Conservation (phyloP, 2,329 filamentous ascomycete genomes). For the Ophiocordyceps robertsii region DNA sequence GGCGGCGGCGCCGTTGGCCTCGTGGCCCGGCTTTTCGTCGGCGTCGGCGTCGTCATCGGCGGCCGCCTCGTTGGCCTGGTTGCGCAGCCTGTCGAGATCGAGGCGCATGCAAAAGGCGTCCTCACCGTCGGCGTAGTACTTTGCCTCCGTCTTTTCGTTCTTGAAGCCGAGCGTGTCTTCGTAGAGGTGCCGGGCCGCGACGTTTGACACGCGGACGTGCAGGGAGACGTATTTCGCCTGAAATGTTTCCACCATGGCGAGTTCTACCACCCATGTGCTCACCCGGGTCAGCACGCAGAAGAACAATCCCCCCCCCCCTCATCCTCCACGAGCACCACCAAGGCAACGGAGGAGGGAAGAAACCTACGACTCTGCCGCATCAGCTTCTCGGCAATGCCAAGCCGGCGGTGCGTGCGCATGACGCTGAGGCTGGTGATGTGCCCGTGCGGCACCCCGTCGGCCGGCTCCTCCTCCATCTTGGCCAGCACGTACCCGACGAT, state of each 20-base stretch:
- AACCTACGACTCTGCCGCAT: constrained; percentile 88
- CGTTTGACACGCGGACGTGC: constrained; percentile 90
- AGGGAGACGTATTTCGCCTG: constrained; percentile 85
- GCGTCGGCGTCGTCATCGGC: constrained; percentile 28
- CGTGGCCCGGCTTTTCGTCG: constrained; percentile 14
- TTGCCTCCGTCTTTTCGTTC: constrained; percentile 71
- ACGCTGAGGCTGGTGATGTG: constrained; percentile 94
- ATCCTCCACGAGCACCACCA: too few species aligned
- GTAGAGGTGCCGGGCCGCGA: constrained; percentile 83
- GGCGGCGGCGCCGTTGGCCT: constrained; percentile 11
- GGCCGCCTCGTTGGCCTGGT: constrained; percentile 29
- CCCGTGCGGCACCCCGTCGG: constrained; percentile 81
- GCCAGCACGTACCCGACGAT: constrained; percentile 98
- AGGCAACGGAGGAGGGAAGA: neutral
- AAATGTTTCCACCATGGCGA: constrained; percentile 94
- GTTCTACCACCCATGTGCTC: too few species aligned
- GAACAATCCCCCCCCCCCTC: too few species aligned
- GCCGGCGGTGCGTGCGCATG: constrained; percentile 83
- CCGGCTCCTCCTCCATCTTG: constrained; percentile 98
- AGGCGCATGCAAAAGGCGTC: constrained; percentile 92
- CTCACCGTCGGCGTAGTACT: constrained; percentile 96
- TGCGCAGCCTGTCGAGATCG: constrained; percentile 53
- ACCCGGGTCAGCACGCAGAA: too few species aligned
- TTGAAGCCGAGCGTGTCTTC: constrained; percentile 82
- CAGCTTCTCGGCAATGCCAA: constrained; percentile 91